Evolutionary conservation across 305 asterid genomes (phyloP).

Genomic region (Ruellia speciosa): DNA sequence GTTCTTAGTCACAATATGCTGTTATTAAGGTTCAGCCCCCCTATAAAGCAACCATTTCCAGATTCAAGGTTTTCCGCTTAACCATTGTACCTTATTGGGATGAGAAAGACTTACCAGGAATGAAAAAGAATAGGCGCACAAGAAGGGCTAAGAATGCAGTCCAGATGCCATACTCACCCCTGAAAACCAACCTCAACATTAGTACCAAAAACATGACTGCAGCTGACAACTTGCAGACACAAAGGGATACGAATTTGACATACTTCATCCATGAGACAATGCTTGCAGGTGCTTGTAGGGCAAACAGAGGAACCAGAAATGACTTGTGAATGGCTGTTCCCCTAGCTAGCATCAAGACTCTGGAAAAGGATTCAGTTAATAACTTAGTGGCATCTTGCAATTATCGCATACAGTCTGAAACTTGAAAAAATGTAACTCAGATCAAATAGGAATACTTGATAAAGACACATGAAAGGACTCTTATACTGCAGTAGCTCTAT

Average conservation of each 20-base stretch:
- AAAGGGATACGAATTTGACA: conserved; percentile 15
- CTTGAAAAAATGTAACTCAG: conserved; percentile 6
- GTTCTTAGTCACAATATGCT: neutral
- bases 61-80: too few relatives aligned
- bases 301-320: conserved; percentile 82
- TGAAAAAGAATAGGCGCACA: conserved; percentile 78
- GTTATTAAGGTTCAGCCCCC: neutral
- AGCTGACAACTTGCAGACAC: conserved; percentile 11
- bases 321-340: conserved; percentile 81
- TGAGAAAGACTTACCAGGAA: conserved; percentile 52
- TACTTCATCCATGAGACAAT: conserved; percentile 85
- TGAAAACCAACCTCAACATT: conserved; percentile 26
- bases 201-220: conserved; percentile 3
- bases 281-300: conserved; percentile 69
- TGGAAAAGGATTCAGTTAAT: conserved; percentile 23
- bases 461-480: conserved; percentile 9
- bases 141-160: conserved; percentile 87
- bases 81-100: neutral
- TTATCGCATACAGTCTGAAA: neutral
- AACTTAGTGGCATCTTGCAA: conserved; percentile 7
- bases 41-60: neutral
- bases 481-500: neutral
- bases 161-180: conserved; percentile 97
- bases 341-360: conserved; percentile 65
- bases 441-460: conserved; percentile 19